phyloP scores from a whole-genome alignment of 768 basidiomycete genomes.

The Cubamyces sp. region DNA sequence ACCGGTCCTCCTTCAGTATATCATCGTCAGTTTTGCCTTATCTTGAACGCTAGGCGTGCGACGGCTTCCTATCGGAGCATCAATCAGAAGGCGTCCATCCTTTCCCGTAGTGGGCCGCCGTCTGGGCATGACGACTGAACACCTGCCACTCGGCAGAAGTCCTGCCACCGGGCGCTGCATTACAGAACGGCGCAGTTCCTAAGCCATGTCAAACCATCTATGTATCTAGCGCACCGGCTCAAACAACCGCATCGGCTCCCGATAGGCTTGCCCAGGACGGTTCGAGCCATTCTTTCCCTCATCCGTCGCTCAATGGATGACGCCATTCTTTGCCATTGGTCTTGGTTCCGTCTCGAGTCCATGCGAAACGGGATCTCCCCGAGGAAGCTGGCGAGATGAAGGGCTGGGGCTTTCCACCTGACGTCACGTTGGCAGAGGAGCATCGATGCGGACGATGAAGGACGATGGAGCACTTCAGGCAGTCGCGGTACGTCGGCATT shows the following conservation, averaged over 20 bases:
- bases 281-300: background rate
- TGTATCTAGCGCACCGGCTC: too few relatives aligned
- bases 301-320: slow-evolving; percentile 7
- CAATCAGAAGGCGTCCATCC: slow-evolving; percentile 14
- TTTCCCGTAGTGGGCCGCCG: background rate
- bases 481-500: background rate
- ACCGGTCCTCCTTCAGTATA: background rate
- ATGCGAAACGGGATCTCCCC: background rate
- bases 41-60: background rate
- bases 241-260: background rate
- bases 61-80: background rate
- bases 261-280: background rate
- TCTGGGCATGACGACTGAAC: background rate
- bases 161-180: slow-evolving; percentile 2
- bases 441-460: slow-evolving; percentile 4
- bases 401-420: slow-evolving; percentile 1
- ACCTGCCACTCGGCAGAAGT: background rate
- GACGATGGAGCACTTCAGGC: background rate
- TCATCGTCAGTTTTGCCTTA: background rate
- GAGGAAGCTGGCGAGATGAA: background rate
- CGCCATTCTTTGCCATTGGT: slow-evolving; percentile 1
- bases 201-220: background rate
- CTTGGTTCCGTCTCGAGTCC: background rate
- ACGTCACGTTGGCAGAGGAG: background rate
- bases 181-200: background rate